Conservation (phyloP, 495 filamentous ascomycete species). For the Aspergillus ellipticus region DNA sequence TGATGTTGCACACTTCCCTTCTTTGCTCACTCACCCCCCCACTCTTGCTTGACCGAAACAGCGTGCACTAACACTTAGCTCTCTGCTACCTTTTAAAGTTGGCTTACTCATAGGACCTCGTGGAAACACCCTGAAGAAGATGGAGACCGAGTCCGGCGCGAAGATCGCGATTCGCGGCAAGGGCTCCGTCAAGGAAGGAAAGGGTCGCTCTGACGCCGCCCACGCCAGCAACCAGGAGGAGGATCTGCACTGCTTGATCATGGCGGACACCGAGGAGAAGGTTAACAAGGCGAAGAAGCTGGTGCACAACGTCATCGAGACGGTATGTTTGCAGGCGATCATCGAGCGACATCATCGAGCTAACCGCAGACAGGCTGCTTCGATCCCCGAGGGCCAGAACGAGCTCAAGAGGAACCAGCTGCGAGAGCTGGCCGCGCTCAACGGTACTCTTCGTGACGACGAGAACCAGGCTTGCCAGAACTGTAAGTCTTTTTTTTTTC, state of each 20-base stretch:
- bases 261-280: conserved; percentile 98
- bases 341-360: neutral
- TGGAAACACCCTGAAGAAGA: conserved; percentile 99
- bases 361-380: conserved; percentile 71
- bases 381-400: conserved; percentile 96
- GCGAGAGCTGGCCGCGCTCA: conserved; percentile 91
- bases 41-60: conserved; percentile 46
- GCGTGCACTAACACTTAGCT: conserved; percentile 80
- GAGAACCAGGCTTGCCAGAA: conserved; percentile 99
- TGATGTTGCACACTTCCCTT: conserved; percentile 33
- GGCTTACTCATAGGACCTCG: conserved; percentile 99
- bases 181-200: conserved; percentile 99
- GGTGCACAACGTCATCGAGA: conserved; percentile 97
- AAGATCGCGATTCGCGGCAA: conserved; percentile 99
- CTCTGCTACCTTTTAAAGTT: conserved; percentile 82
- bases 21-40: conserved; percentile 11
- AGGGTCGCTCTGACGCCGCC: conserved; percentile 95
- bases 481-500: conserved; percentile 52
- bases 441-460: conserved; percentile 96
- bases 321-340: conserved; percentile 56
- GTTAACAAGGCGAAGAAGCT: conserved; percentile 96
- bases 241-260: conserved; percentile 97
- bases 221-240: conserved; percentile 99
- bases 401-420: conserved; percentile 98
- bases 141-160: conserved; percentile 93